Percentiles rank a stretch among this genome's conserved stretches.
phyloP scores from a whole-genome alignment of 768 basidiomycete genomes.

The Phlebiopsis gigantea region DNA sequence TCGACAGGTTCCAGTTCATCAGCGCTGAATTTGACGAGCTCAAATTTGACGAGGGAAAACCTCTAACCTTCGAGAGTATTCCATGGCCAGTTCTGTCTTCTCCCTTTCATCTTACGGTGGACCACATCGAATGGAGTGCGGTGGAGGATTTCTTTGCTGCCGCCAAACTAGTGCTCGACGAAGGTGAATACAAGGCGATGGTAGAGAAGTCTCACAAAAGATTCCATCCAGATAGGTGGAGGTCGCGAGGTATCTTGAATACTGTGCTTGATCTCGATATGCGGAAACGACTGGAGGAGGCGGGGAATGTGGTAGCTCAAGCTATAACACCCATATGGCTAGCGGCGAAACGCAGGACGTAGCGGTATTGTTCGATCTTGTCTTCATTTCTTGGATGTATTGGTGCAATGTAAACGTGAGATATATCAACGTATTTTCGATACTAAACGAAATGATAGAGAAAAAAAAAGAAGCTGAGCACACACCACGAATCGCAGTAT shows the following conservation, averaged over 20 bases:
- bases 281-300: constrained; percentile 58
- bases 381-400: no score
- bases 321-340: constrained; percentile 66
- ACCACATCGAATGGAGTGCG: constrained; percentile 65
- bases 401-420: background rate
- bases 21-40: constrained; percentile 49
- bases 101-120: constrained; percentile 45
- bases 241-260: constrained; percentile 55
- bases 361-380: no score
- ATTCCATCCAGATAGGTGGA: constrained; percentile 82
- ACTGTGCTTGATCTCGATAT: constrained; percentile 54
- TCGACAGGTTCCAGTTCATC: constrained; percentile 1
- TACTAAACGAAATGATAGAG: no score
- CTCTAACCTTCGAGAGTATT: constrained; percentile 54
- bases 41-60: constrained; percentile 46
- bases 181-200: constrained; percentile 57
- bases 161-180: constrained; percentile 41
- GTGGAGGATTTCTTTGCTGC: constrained; percentile 68
- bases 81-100: constrained; percentile 74
- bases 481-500: no score
- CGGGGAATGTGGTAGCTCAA: constrained; percentile 66
- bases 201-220: constrained; percentile 66
- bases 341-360: no score
- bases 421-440: no score
- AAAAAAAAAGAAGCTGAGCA: no score